Base-by-base conservation (phyloP, 1,284 basidiomycete genomes). In the Crucibulum cyathiforme region DNA sequence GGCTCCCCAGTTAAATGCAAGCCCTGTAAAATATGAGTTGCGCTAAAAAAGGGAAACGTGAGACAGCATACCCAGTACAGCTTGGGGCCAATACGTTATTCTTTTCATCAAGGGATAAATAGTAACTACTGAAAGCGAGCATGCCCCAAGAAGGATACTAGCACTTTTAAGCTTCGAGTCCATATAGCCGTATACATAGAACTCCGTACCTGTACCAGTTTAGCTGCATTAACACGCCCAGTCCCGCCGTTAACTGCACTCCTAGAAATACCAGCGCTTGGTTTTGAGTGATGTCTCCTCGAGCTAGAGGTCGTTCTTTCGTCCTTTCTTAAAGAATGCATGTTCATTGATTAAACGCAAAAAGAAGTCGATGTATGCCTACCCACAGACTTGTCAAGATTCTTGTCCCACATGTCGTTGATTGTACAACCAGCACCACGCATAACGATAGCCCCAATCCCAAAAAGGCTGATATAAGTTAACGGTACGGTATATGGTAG, bases 51-150 rank as follows among this genome's bases (percentile, higher is more conserved):
- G 41, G 57, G 45, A 39, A 24, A 48, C 50, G 50, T 48, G 12
- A 36, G 24, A 43, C 34, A 19, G 73, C 84, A 63, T 64, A 94
- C 95, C 96, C 19, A 98, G 87, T 31, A 96, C 90, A 46, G 94
- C 88, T 73, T 99, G 98, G 1, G 98, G 98, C 93, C 96, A 98
- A 74, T 98, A 85, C 0, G 98, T 99, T 56, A 98, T 80, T 7
- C 98, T 88, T 78, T 99, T 99, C 98, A 99, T 99, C 67, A 98
- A 83, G 0, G 98, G 98, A 75, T 99, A 99, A 51, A 96, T 76
- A 4, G 87, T 86, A 36, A 99, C 96, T 15, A 98, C 75, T 2
- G 90, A 90, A 17, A 99, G 81, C 0, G 95, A 98, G 0, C 94
- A 90, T 7, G 96, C 95, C 17, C 98, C 98, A 2, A 99, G 85